Base-by-base conservation (phyloP, 192 early-diverging fungal species). In the Coemansia sp. region DNA sequence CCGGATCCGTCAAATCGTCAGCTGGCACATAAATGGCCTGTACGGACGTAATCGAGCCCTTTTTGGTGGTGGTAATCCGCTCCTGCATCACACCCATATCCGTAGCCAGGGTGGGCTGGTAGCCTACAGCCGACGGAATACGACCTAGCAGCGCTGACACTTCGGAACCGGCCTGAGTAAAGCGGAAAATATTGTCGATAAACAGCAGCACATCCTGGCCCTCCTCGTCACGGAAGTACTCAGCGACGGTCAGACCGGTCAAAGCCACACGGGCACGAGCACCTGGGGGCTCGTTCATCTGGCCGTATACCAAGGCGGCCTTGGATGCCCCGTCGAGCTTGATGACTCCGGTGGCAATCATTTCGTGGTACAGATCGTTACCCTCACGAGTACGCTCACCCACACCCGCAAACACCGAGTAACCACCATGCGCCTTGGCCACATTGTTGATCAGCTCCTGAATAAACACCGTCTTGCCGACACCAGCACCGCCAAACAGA, bases 181-280 rank as follows among this genome's bases (percentile, higher is more conserved):
- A 98, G 77, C 95, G 87, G 93, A 98, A 98, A 90, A 98, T 96
- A 89, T 98, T 98, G 89, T 98, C 95, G 78, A 98, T 91, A 86
- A 98, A 98, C 68, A 98, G 88, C 63, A 98, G 85, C 87, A 98
- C 95, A 75, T 98, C 95, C 85, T 98, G 94, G 68, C 94, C 94
- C 80, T 98, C 95, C 72, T 91, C 88, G 83, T 98, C 95, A 91
- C 95, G 94, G 93, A 98, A 98, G 84, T 98, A 96, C 82, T 98
- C 95, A 69, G 95, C 95, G 68, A 98, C 91, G 70, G 95, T 98
- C 72, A 98, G 82, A 57, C 94, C 94, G 51, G 94, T 96, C 66
- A 96, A 82, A 55, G 94, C 94, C 41, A 97, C 94, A 91, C 94
- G 92, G 57, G 94, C 94, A 91, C 94, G 91, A 56, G 94, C 94